A percentile compares a stretch with the other conserved stretches of the same genome.
These are phyloP conservation scores for Chytriomyces sp. DNA, from an alignment of 192 early-diverging fungal species.

Conservation along the genomic window DNA sequence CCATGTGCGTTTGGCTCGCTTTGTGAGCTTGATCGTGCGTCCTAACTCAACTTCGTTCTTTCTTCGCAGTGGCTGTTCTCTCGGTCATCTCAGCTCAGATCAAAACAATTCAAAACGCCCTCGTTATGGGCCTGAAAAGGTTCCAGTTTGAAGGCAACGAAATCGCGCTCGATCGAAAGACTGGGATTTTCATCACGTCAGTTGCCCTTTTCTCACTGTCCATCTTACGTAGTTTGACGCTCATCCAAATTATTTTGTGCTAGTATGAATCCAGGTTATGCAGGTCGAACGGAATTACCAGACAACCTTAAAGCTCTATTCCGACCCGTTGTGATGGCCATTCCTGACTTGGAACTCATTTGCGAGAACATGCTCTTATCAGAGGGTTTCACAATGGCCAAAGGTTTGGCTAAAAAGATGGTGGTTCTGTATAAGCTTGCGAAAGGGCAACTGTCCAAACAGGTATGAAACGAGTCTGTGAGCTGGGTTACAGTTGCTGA, in stretches of 20 bases:
- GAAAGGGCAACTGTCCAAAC: slow-evolving; percentile 66
- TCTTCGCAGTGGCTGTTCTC: slow-evolving; percentile 52
- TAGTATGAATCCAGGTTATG: slow-evolving; percentile 65
- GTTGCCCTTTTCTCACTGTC: not conserved
- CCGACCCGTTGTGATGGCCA: slow-evolving; percentile 66
- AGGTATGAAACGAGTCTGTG: slow-evolving; percentile 18
- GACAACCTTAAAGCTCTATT: slow-evolving; percentile 71
- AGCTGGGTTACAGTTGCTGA: not conserved
- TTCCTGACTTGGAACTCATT: slow-evolving; percentile 66
- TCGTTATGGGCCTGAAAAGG: slow-evolving; percentile 56
- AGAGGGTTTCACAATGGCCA: slow-evolving; percentile 75
- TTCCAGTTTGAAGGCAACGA: slow-evolving; percentile 71
- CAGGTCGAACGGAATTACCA: slow-evolving; percentile 64
- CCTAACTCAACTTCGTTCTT: slow-evolving; percentile 3
- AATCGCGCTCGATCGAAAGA: slow-evolving; percentile 59
- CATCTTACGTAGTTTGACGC: not conserved
- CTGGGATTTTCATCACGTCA: slow-evolving; percentile 63
- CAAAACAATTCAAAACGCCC: slow-evolving; percentile 65
- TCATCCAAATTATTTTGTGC: not conserved
- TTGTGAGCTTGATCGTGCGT: not conserved
- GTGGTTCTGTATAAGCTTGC: slow-evolving; percentile 66
- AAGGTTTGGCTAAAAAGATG: slow-evolving; percentile 74
- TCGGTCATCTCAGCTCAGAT: slow-evolving; percentile 69
- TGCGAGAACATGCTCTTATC: slow-evolving; percentile 75
- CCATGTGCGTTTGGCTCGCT: slow-evolving; percentile 36